Base-by-base conservation (phyloP, 2,329 filamentous ascomycete genomes). In the Colletotrichum simmondsii region DNA sequence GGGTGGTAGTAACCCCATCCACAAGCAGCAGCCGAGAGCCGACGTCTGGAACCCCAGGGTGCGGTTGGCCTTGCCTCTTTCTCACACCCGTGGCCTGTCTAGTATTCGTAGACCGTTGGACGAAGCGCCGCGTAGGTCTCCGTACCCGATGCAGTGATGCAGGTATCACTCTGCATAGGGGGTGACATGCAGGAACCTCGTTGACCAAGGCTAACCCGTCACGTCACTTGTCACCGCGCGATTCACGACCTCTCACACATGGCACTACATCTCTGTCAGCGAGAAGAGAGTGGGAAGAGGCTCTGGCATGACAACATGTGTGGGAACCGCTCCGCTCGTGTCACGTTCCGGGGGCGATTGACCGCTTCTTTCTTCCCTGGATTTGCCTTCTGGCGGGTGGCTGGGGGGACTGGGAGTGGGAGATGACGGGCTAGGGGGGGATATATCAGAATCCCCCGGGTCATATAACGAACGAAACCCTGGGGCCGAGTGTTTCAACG, bases 401-500 rank as follows among this genome's bases (percentile, higher is more conserved):
- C 32, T 65, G 70, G 70, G 53, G 11, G 32, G 32, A 26, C 22
- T 42, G 16, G 14, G 19, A 49, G 19, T 49, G 52, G 58, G 26
- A 69, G 53, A 68, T 59, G 60, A 61, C 66, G 54, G 35, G 49
- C 32, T 59, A 35, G 57, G 60, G 66, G 70, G 65, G 65, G 67
- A 42, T 52, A 70, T 70, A 70, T 70, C 69, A 46, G 69, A 54
- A 72, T 56, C 65, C 70, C 66, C 56, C 22, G 54, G 26, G 54
- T 35, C 65, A 46, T 72, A 72, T 69, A 53, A 72, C 59, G 46
- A 46, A 22, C 42, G 19, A n/a, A 49, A 56, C 5, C 53, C 65
- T 64, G 53, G 65, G 30, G 52, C 65, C 65, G 58, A 72, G 59
- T 64, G 70, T 72, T 72, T 72, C 70, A 72, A 72, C 54, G 68